Conservation (phyloP, 306 rosid species). For the Vicia villosa region DNA sequence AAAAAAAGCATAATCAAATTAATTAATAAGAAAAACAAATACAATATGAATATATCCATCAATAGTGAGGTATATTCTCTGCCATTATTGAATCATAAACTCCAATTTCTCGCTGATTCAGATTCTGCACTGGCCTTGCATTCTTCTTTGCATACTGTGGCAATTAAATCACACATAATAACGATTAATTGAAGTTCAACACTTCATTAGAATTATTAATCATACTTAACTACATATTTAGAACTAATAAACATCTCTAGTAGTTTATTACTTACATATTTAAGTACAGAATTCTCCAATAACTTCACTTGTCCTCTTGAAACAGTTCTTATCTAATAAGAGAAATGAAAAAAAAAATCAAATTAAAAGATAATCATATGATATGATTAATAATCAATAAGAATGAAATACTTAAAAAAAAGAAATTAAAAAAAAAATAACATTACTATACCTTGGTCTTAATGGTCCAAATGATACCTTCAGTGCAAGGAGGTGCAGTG, state of each 20-base stretch:
- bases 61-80: constrained; percentile 15
- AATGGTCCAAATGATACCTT: constrained; percentile 72
- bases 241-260: not conserved
- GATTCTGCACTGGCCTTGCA: constrained; percentile 48
- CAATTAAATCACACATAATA: not conserved
- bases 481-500: constrained; percentile 73
- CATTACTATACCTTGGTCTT: constrained; percentile 44
- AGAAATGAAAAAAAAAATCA: not conserved
- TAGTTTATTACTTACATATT: constrained; percentile 48
- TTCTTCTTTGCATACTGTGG: constrained; percentile 45
- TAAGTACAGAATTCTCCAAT: constrained; percentile 47
- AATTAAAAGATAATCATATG: constrained; percentile 13
- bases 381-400: not conserved
- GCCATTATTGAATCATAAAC: constrained; percentile 34
- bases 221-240: not conserved
- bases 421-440: not conserved
- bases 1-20: constrained; percentile 3
- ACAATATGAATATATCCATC: not conserved
- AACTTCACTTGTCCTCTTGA: constrained; percentile 52
- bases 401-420: not conserved
- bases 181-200: not conserved
- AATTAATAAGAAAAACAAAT: not conserved
- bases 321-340: constrained; percentile 55
- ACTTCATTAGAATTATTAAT: not conserved
- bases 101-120: constrained; percentile 29